Base-by-base conservation (phyloP, 148 eudicot genomes). In the Fagopyrum tataricum region DNA sequence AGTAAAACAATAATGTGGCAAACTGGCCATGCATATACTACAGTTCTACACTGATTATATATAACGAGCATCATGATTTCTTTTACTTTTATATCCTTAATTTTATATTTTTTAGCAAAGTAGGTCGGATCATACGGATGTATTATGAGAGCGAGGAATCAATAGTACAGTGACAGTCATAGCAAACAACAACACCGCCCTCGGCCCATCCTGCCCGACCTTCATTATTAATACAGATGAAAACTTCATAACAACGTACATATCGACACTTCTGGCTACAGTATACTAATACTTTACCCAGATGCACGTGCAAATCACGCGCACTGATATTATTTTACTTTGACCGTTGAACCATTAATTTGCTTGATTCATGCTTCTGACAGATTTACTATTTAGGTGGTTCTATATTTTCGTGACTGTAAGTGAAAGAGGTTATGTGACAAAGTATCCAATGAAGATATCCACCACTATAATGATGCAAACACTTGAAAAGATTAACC, bases 281-380 rank as follows among this genome's bases (percentile, higher is more conserved):
- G 21, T 18, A 24, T 26, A 61, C 21, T 1, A 20, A 55, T 5
- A 12, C 39, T 26, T 5, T 26, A 61, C 67, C 67, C 69, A 64
- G n/a, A 64, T 37, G 69, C 69, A 37, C 69, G 69, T 15, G 69
- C 44, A 15, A n/a, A 6, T 64, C 69, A 64, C 69, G 69, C 20
- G 67, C 40, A 26, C 41, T 4, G 39, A 61, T 15, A 12, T 10
- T 13, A 4, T 24, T 61, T 24, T 24, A 26, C 67, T 26, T 61
- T 61, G 67, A 26, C 41, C 40, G 15, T 23, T 24, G 13, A 10
- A 52, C 24, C 20, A 31, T 48, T 53, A 3, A 18, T 53, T n/a
- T 1, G 2, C 20, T 51, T 51, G 24, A 7, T 53, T 53, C 61
- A 55, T n/a, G 21, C 61, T 55, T 55, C 26, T 55, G 23, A 55